Evolutionary conservation across 2,329 filamentous ascomycete genomes (phyloP).

Genomic region (Botryotinia narcissicola): DNA sequence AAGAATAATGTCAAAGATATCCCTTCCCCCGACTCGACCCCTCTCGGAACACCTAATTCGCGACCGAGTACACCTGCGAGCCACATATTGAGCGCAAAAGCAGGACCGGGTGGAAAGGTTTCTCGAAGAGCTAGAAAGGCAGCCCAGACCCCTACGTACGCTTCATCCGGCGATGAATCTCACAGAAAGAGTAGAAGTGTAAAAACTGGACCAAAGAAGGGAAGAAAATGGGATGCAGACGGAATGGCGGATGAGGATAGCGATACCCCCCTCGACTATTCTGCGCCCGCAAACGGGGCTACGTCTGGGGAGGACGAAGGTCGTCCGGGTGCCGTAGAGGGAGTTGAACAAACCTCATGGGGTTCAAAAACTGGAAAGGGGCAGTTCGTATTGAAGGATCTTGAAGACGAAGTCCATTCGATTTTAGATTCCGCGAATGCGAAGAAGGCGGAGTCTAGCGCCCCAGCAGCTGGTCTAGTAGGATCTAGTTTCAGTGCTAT

Average conservation of each 20-base stretch:
- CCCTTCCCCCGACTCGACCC: slow-evolving; percentile 57
- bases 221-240: slow-evolving; percentile 88
- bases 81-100: slow-evolving; percentile 70
- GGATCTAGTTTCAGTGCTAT: slow-evolving; percentile 79
- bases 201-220: slow-evolving; percentile 69
- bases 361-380: slow-evolving; percentile 82
- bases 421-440: slow-evolving; percentile 81
- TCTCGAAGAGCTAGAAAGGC: slow-evolving; percentile 80
- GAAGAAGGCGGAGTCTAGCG: slow-evolving; percentile 49
- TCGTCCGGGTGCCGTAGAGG: slow-evolving; percentile 63
- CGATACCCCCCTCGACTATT: slow-evolving; percentile 83
- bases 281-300: slow-evolving; percentile 54
- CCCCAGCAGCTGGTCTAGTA: slow-evolving; percentile 61
- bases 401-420: slow-evolving; percentile 88
- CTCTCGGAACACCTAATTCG: slow-evolving; percentile 71
- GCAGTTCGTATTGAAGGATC: slow-evolving; percentile 88
- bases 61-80: slow-evolving; percentile 72
- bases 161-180: slow-evolving; percentile 82
- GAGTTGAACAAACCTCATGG: slow-evolving; percentile 77
- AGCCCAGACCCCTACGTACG: slow-evolving; percentile 54
- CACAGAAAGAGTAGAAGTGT: slow-evolving; percentile 55
- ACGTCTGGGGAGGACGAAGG: slow-evolving; percentile 54
- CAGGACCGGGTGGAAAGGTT: slow-evolving; percentile 70
- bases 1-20: slow-evolving; percentile 36
- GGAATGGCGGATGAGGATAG: slow-evolving; percentile 80